Evolutionary conservation across 2,329 filamentous ascomycete genomes (phyloP).

Genomic region (Chrysosporium queenslandicum): DNA sequence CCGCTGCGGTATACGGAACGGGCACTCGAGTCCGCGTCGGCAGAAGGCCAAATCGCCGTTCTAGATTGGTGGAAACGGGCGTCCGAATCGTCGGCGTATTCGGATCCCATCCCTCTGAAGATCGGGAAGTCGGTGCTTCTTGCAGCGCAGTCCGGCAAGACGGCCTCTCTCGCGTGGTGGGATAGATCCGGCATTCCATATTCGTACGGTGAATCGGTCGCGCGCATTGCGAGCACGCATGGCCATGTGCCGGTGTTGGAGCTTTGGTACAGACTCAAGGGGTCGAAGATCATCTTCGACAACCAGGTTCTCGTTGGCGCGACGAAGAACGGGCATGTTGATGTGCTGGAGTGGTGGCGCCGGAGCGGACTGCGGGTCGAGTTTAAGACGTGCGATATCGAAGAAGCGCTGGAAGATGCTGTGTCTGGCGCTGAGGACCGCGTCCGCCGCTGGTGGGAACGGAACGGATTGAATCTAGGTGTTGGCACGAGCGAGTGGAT

Average conservation of each 20-base stretch:
- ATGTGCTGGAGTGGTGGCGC: constrained; percentile 89
- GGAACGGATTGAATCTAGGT: constrained; percentile 70
- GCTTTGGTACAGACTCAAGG: constrained; percentile 66
- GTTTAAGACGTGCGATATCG: constrained; percentile 91
- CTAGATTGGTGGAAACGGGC: constrained; percentile 88
- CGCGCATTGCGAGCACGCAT: constrained; percentile 73
- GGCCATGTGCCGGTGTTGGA: constrained; percentile 77
- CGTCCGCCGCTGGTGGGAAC: constrained; percentile 78
- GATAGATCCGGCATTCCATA: constrained; percentile 69
- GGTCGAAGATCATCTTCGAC: constrained; percentile 70
- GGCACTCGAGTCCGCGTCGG: constrained; percentile 77
- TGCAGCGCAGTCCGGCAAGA: constrained; percentile 72
- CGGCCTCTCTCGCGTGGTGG: constrained; percentile 78
- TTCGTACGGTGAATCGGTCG: constrained; percentile 68
- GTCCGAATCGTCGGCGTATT: constrained; percentile 47
- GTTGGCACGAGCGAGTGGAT: constrained; percentile 83
- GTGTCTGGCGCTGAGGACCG: constrained; percentile 59
- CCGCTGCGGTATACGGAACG: constrained; percentile 76
- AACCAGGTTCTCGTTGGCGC: constrained; percentile 74
- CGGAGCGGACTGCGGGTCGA: constrained; percentile 62
- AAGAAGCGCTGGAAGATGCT: constrained; percentile 85
- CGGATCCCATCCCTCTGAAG: constrained; percentile 51
- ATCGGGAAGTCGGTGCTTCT: constrained; percentile 76
- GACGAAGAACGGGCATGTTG: constrained; percentile 74
- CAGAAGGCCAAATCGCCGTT: constrained; percentile 72